Conservation (phyloP, 306 rosid genomes). For the Aeschynomene evenia region DNA sequence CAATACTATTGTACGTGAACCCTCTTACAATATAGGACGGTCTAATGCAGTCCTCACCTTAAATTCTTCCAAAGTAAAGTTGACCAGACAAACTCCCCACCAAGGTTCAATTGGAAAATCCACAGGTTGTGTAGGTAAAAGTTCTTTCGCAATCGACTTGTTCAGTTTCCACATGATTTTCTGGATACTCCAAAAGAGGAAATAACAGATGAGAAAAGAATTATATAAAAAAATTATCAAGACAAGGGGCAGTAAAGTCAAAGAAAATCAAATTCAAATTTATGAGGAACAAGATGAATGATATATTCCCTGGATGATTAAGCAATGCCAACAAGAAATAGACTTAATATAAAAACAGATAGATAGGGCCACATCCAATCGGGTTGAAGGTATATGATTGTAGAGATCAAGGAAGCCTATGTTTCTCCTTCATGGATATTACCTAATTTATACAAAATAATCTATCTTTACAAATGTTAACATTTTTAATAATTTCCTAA, state of each 20-base stretch:
- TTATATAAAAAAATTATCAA: slow-evolving; percentile 21
- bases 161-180: slow-evolving; percentile 99
- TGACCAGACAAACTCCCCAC: slow-evolving; percentile 99
- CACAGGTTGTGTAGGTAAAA: slow-evolving; percentile 85
- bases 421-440: neutral
- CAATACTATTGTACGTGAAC: slow-evolving; percentile 12
- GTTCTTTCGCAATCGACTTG: slow-evolving; percentile 97
- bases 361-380: neutral
- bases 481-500: neutral
- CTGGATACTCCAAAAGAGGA: slow-evolving; percentile 64
- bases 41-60: slow-evolving; percentile 62
- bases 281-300: slow-evolving; percentile 5
- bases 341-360: neutral
- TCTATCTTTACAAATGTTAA: neutral
- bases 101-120: slow-evolving; percentile 93
- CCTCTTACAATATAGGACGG: neutral
- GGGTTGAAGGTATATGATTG: neutral
- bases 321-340: neutral
- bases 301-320: neutral
- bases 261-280: slow-evolving; percentile 8
- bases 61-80: slow-evolving; percentile 97
- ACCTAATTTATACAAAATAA: neutral
- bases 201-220: slow-evolving; percentile 33
- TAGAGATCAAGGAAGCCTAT: neutral
- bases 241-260: slow-evolving; percentile 12